Evolutionary conservation across 306 rosid species (phyloP).

Genomic region (Glycine tomentella): DNA sequence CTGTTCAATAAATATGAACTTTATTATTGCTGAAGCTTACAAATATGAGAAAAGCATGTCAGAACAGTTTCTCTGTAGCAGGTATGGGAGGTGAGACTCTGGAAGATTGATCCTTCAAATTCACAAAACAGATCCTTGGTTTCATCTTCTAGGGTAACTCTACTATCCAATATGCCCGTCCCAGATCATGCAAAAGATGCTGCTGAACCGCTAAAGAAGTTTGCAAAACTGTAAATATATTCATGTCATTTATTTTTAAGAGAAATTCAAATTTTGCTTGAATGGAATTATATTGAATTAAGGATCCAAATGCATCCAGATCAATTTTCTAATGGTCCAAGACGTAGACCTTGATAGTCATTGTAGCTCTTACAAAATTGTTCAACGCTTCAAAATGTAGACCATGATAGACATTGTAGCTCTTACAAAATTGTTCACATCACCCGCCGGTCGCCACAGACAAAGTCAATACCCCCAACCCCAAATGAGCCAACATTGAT

Average conservation of each 20-base stretch:
- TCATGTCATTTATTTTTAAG: not conserved
- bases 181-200: conserved; percentile 76
- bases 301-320: not conserved
- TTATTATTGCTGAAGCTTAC: no score
- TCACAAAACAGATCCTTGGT: conserved; percentile 54
- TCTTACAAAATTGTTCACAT: conserved; percentile 1
- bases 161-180: conserved; percentile 72
- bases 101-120: conserved; percentile 76
- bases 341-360: conserved; percentile 9
- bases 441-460: not conserved
- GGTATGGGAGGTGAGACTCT: conserved; percentile 85
- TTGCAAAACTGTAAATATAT: conserved; percentile 56
- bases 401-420: conserved; percentile 6
- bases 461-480: not conserved
- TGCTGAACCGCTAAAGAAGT: conserved; percentile 56
- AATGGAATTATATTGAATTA: conserved; percentile 21
- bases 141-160: conserved; percentile 80
- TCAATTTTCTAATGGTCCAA: conserved; percentile 8
- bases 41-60: no score
- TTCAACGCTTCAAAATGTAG: conserved; percentile 16
- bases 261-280: conserved; percentile 12
- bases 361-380: not conserved
- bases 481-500: not conserved
- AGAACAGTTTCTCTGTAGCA: conserved; percentile 39
- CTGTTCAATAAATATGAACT: no score